These are phyloP conservation scores for Papiliotrema fonsecae DNA, from an alignment of 1,284 basidiomycete genomes.

Conservation along the genomic window DNA sequence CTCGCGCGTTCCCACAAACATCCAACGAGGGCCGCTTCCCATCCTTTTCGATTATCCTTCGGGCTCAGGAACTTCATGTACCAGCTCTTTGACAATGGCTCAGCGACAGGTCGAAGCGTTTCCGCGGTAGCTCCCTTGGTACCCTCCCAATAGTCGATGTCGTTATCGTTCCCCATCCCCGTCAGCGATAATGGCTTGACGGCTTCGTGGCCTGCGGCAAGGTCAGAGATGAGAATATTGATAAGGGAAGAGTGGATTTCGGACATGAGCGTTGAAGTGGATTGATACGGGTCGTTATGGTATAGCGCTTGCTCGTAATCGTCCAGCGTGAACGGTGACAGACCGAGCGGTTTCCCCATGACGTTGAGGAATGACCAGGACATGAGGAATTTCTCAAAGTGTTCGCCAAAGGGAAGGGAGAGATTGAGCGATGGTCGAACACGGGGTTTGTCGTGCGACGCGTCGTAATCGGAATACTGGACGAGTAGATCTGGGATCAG, in stretches of 20 bases:
- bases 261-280: constrained; percentile 66
- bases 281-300: constrained; percentile 63
- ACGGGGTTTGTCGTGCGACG: constrained; percentile 40
- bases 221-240: constrained; percentile 74
- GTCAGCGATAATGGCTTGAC: constrained; percentile 28
- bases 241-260: constrained; percentile 87
- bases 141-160: constrained; percentile 44
- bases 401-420: constrained; percentile 68
- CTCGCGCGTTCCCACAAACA: constrained; percentile 87
- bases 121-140: constrained; percentile 44
- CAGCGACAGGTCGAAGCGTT: constrained; percentile 36
- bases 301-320: constrained; percentile 85
- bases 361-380: constrained; percentile 89
- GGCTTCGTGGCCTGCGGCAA: constrained; percentile 43
- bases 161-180: constrained; percentile 31
- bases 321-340: constrained; percentile 90
- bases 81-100: constrained; percentile 29
- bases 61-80: constrained; percentile 29
- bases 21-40: constrained; percentile 81
- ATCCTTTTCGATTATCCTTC: constrained; percentile 45
- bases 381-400: constrained; percentile 81
- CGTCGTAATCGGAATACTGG: constrained; percentile 61
- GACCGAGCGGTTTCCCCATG: constrained; percentile 82
- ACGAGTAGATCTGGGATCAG: constrained; percentile 70
- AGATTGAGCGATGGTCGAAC: constrained; percentile 60